A percentile compares a stretch with the other conserved stretches of the same genome.
Evolutionary conservation across 495 filamentous ascomycete species (phyloP).

Genomic region (Penicillium goetzii): DNA sequence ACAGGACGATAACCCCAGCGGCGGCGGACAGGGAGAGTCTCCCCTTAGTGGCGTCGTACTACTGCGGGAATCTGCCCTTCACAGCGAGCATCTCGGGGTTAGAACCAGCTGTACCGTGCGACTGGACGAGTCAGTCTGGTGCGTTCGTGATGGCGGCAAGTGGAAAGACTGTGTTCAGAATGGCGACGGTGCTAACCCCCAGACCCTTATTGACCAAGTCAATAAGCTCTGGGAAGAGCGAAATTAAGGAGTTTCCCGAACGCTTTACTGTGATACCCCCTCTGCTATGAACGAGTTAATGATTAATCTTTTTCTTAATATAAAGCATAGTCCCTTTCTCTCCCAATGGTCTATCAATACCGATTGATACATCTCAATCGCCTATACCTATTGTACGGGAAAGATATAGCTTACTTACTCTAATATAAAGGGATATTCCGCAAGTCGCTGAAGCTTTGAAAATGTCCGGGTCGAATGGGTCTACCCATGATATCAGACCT

Average conservation of each 20-base stretch:
- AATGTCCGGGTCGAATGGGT: background rate
- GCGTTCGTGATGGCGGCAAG: constrained; percentile 75
- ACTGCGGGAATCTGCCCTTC: constrained; percentile 74
- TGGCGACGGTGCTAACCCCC: constrained; percentile 62
- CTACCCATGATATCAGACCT: background rate
- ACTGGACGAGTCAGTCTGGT: constrained; percentile 76
- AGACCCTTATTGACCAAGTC: constrained; percentile 76
- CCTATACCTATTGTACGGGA: background rate
- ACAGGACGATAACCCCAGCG: constrained; percentile 51
- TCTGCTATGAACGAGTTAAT: background rate
- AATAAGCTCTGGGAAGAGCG: constrained; percentile 49
- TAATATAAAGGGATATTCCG: background rate
- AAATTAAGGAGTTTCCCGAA: constrained; percentile 25
- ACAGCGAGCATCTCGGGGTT: constrained; percentile 67
- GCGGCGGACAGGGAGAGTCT: constrained; percentile 60
- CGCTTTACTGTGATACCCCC: constrained; percentile 8
- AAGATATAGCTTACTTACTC: background rate
- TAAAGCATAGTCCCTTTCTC: background rate
- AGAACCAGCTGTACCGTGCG: constrained; percentile 88
- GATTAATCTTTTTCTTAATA: background rate
- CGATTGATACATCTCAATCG: background rate
- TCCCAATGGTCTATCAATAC: background rate
- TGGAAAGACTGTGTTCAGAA: constrained; percentile 76
- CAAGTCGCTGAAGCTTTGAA: background rate
- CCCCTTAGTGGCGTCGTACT: constrained; percentile 59